Percentiles rank a stretch among this genome's conserved stretches.
Evolutionary conservation across 768 basidiomycete species (phyloP).

Genomic region (Suillus luteus): DNA sequence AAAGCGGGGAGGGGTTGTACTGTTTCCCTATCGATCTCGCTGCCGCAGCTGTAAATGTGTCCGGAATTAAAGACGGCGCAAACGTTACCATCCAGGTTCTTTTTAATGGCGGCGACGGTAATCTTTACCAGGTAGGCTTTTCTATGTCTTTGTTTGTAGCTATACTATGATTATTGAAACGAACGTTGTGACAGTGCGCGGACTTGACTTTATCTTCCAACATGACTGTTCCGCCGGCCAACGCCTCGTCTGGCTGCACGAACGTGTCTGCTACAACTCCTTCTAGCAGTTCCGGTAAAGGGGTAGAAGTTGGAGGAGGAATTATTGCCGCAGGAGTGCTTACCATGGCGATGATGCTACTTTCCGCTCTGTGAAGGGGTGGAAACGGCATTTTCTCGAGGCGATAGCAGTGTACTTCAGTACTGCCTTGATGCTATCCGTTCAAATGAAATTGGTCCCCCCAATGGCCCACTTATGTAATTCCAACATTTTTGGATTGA

Average conservation of each 20-base stretch:
- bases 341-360: not conserved
- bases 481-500: not conserved
- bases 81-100: slow-evolving; percentile 75
- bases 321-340: slow-evolving; percentile 11
- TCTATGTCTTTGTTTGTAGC: not conserved
- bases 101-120: slow-evolving; percentile 71
- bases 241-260: slow-evolving; percentile 35
- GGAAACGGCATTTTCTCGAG: not conserved
- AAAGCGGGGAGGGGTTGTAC: slow-evolving; percentile 56
- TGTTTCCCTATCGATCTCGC: slow-evolving; percentile 72
- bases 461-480: not conserved
- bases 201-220: slow-evolving; percentile 69
- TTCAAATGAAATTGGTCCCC: not conserved
- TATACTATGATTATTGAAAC: not conserved
- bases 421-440: not conserved
- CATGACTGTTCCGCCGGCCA: slow-evolving; percentile 50
- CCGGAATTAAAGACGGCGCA: slow-evolving; percentile 57
- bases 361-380: not conserved
- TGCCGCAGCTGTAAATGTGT: slow-evolving; percentile 44
- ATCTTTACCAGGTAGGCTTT: slow-evolving; percentile 61
- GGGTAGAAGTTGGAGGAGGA: slow-evolving; percentile 13
- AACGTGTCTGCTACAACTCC: slow-evolving; percentile 28
- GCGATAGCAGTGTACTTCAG: not conserved
- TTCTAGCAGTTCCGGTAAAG: slow-evolving; percentile 21
- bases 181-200: slow-evolving; percentile 56